These are phyloP conservation scores for Oryza coarctata DNA, from an alignment of 176 grass and related monocot genomes.

Conservation along the genomic window DNA sequence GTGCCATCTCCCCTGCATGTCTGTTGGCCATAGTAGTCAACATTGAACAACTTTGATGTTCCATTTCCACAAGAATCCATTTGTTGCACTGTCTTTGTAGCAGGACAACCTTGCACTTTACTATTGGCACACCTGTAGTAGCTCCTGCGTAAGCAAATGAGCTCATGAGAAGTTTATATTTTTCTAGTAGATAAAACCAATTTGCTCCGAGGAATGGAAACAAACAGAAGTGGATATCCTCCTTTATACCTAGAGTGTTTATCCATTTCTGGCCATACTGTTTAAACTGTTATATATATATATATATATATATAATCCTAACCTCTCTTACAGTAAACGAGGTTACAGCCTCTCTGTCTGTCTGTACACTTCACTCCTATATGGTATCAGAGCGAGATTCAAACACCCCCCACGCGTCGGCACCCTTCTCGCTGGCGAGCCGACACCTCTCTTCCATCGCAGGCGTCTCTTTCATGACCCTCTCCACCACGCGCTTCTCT, in stretches of 20 bases:
- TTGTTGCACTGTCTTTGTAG: slow-evolving; percentile 40
- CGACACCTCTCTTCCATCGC: too few relatives aligned
- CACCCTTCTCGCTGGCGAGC: too few relatives aligned
- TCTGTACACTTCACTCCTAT: too few relatives aligned
- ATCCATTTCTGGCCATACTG: slow-evolving; percentile 44
- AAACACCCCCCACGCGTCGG: too few relatives aligned
- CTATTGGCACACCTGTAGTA: slow-evolving; percentile 40
- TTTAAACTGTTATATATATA: too few relatives aligned
- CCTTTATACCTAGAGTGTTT: slow-evolving; percentile 30
- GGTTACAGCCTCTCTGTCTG: too few relatives aligned
- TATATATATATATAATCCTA: too few relatives aligned
- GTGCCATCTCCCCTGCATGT: neutral
- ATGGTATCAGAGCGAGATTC: too few relatives aligned
- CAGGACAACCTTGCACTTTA: slow-evolving; percentile 26
- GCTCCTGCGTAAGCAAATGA: slow-evolving; percentile 23
- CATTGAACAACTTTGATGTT: neutral
- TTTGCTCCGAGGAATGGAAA: neutral
- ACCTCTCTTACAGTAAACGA: too few relatives aligned
- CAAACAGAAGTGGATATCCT: neutral
- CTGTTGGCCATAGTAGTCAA: slow-evolving; percentile 27
- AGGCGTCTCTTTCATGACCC: too few relatives aligned
- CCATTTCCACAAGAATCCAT: slow-evolving; percentile 12
- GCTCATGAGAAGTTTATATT: neutral
- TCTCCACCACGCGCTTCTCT: too few relatives aligned
- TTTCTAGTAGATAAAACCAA: neutral